Conservation (phyloP, 768 basidiomycete species). For the Sarcomyxa edulis region DNA sequence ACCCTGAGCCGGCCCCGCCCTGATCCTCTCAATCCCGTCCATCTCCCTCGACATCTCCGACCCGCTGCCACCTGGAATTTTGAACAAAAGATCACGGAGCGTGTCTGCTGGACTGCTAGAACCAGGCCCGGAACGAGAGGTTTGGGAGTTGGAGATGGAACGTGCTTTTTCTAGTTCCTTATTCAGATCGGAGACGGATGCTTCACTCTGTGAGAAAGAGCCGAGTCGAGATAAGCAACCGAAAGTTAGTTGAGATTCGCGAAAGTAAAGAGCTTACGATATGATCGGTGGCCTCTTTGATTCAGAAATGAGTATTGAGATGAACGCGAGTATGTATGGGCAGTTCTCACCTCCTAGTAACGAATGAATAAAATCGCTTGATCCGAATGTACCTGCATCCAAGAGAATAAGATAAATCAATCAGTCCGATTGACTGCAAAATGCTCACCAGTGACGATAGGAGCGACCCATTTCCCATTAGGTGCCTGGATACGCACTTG, state of each 20-base stretch:
- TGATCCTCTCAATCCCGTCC: slow-evolving; percentile 65
- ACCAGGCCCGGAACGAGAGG: slow-evolving; percentile 26
- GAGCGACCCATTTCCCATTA: slow-evolving; percentile 70
- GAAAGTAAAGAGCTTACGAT: slow-evolving; percentile 32
- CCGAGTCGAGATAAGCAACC: too few species aligned
- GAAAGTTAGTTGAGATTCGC: slow-evolving; percentile 2
- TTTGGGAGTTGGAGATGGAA: slow-evolving; percentile 33
- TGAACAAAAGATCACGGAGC: slow-evolving; percentile 56
- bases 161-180: slow-evolving; percentile 70
- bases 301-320: not conserved
- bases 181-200: slow-evolving; percentile 85
- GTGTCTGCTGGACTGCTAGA: slow-evolving; percentile 34
- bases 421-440: not conserved
- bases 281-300: slow-evolving; percentile 57
- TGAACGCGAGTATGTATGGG: not conserved
- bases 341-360: slow-evolving; percentile 57
- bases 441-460: slow-evolving; percentile 67
- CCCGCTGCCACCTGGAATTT: slow-evolving; percentile 57
- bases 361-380: slow-evolving; percentile 75
- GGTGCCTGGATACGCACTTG: slow-evolving; percentile 70
- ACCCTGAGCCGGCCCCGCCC: slow-evolving; percentile 51
- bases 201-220: slow-evolving; percentile 30
- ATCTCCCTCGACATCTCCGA: slow-evolving; percentile 68
- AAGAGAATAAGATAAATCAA: not conserved
- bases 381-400: slow-evolving; percentile 66